A percentile compares a stretch with the other conserved stretches of the same genome.
phyloP scores from a whole-genome alignment of 2,329 filamentous ascomycete species.

The Aspergillus oerlinghausenensis region DNA sequence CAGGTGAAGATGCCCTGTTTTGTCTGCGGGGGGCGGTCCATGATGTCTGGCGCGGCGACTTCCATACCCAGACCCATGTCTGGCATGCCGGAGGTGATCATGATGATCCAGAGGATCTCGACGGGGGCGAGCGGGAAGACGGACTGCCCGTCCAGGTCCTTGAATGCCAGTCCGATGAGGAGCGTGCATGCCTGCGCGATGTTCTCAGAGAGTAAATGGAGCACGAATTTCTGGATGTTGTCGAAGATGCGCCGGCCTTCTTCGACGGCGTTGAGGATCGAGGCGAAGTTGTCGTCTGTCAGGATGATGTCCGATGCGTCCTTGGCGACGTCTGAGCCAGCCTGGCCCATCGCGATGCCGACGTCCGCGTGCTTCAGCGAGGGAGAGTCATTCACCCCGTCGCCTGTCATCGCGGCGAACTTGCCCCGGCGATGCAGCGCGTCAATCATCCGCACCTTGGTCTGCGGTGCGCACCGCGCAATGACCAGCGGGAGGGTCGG shows the following conservation, averaged over 20 bases:
- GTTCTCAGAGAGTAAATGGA: constrained; percentile 75
- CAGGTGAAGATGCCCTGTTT: constrained; percentile 69
- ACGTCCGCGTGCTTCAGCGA: constrained; percentile 78
- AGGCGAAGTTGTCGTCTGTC: constrained; percentile 82
- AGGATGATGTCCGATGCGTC: constrained; percentile 61
- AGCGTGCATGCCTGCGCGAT: constrained; percentile 78
- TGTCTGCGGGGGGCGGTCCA: constrained; percentile 71
- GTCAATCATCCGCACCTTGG: constrained; percentile 85
- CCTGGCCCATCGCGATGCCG: constrained; percentile 79
- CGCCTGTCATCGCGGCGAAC: constrained; percentile 84
- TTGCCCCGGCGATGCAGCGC: constrained; percentile 52
- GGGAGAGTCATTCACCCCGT: constrained; percentile 83
- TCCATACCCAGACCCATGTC: constrained; percentile 86
- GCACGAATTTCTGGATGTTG: constrained; percentile 83
- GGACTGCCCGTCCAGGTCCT: constrained; percentile 65
- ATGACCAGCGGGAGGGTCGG: constrained; percentile 55
- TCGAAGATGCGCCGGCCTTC: constrained; percentile 83
- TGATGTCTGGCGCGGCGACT: constrained; percentile 68
- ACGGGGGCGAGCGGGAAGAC: constrained; percentile 83
- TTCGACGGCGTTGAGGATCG: constrained; percentile 76
- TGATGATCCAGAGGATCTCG: constrained; percentile 91
- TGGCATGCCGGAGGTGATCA: constrained; percentile 82
- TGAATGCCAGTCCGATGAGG: constrained; percentile 76
- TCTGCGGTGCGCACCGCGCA: constrained; percentile 55
- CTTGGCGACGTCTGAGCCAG: constrained; percentile 80